Base-by-base conservation (phyloP, 2,329 filamentous ascomycete genomes). In the Cadophora gregata region DNA sequence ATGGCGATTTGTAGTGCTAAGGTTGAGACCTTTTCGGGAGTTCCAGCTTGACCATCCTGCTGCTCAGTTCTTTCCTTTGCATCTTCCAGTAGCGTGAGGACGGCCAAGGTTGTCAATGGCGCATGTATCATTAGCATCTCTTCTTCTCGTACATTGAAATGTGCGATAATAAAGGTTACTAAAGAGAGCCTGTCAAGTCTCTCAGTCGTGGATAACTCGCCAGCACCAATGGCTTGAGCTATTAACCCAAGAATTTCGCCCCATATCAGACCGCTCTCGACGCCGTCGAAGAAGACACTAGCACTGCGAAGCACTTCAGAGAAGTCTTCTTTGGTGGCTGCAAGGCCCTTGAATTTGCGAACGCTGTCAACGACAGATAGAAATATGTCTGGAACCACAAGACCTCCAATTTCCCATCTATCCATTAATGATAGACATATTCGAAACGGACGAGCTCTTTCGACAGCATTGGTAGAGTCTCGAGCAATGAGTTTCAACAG, bases 341-440 rank as follows among this genome's bases (percentile, higher is more conserved):
- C 87, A 61, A 82, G 82, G 29, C 82, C 80, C 78, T 93, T 90
- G 80, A 93, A 98, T 55, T 84, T 81, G 71, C 90, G 88, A 45
- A 97, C 90, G 73, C 90, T 96, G 75, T 90, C 86, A 73, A 99
- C 87, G 29, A 95, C 89, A 3, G 94, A 92, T 16, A 97, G 82
- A 75, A 99, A 98, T 16, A 98, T 87, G 68, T 93, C 90, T 0
- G 94, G 92, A 1, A 98, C 90, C 56, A 99, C 89, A 21, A 95
- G 84, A 1, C 93, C 93, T 33, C 96, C 96, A 71, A 99, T 95
- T 77, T 99, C 96, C 94, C 93, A 98, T 66, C 94, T 89, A 79
- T 99, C 96, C 96, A 99, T 98, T 62, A 99, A 83, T 19, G 96
- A 97, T 2, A 98, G 85, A 74, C 93, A 96, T 69, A 98, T 93